Evolutionary conservation across 176 grass and related monocot species (phyloP), one percentile per base, ranked within the genome.

Genomic region (Avena atlantica): DNA sequence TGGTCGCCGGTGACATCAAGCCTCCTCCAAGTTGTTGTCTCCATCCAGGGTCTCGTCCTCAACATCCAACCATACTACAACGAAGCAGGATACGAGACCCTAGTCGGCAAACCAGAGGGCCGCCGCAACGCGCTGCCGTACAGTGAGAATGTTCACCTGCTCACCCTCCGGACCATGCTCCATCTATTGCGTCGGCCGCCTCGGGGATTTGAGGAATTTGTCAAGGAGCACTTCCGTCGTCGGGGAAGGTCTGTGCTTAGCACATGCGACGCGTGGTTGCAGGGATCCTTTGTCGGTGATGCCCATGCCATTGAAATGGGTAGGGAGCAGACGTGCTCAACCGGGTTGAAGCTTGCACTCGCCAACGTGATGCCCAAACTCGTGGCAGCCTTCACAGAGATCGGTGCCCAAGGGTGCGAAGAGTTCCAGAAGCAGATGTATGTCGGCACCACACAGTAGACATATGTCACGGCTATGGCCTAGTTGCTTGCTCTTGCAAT

Each of bases 61-160:
- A 64, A 64, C 61, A 10, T 27, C 11, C 61, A 64, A 64, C 61
- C 61, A 64, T 64, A 64, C 61, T 64, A 64, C 23, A 64, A 64
- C 4, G 61, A 64, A 11, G 61, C 61, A 0, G 61, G 61, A 64
- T 64, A 64, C 11, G 23, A 27, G 61, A 27, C 23, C 60, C 61
- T 13, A 64, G 61, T 27, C 9, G 61, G 61, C 11, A 64, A 64
- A 64, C 61, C 21, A 27, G 61, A 64, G 11, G 61, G 61, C 61
- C 61, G 11, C 11, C 61, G 23, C 61, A 64, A 64, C 3, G 11
- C 23, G 4, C 11, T 64, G 21, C 61, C 61, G 4, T 64, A 64
- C 4, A 64, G 61, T 27, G 61, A 64, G 61, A 64, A 64, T 64
- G 61, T 11, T 64, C 13, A 64, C 23, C 61, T 27, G 23, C 23